phyloP scores from a whole-genome alignment of 2,329 filamentous ascomycete genomes.

The Biscogniauxia mediterranea region DNA sequence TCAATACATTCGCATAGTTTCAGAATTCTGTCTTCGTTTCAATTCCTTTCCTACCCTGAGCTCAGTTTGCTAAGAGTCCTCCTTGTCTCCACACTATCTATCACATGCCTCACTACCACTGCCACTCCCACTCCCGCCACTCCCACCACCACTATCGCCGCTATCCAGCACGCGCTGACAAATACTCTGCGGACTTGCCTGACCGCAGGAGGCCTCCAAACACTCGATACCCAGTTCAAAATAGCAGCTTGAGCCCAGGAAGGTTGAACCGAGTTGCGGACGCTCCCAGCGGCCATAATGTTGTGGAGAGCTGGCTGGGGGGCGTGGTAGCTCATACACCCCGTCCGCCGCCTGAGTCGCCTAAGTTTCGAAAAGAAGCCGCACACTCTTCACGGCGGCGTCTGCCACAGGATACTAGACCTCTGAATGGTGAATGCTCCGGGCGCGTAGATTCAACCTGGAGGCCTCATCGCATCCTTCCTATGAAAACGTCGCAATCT shows the following conservation, averaged over 20 bases:
- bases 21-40: conserved; percentile 24
- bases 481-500: conserved; percentile 10
- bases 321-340: conserved; percentile 15
- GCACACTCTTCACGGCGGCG: conserved; percentile 6
- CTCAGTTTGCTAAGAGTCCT: conserved; percentile 24
- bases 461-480: conserved; percentile 24
- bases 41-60: conserved; percentile 18
- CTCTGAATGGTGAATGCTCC: conserved; percentile 16
- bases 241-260: conserved; percentile 10
- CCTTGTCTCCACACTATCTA: conserved; percentile 20
- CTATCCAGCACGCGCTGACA: conserved; percentile 6
- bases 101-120: conserved; percentile 22
- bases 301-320: conserved; percentile 31
- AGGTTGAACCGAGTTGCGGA: conserved; percentile 22
- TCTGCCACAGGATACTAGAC: conserved; percentile 5
- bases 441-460: conserved; percentile 23
- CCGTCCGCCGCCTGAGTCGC: conserved; percentile 12
- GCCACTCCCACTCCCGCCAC: conserved; percentile 14
- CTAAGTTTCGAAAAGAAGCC: conserved; percentile 13
- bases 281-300: conserved; percentile 17
- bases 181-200: conserved; percentile 7
- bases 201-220: conserved; percentile 16
- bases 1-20: conserved; percentile 21
- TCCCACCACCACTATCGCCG: conserved; percentile 3
- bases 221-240: conserved; percentile 11